A percentile compares a stretch with the other conserved stretches of the same genome.
phyloP scores from a whole-genome alignment of 768 basidiomycete species.

The Podaxis sp. region DNA sequence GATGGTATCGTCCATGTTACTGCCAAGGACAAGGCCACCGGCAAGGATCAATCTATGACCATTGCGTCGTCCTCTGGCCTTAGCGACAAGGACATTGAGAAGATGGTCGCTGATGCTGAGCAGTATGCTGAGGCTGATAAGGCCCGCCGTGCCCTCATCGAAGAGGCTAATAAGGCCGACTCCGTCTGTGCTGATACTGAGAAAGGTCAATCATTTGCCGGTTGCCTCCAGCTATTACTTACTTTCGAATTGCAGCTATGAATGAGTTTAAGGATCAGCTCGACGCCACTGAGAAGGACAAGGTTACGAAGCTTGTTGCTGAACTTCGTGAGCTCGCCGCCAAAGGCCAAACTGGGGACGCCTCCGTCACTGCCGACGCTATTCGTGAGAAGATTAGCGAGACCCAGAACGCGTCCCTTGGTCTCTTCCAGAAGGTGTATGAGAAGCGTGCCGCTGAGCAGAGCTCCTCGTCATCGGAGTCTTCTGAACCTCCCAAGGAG shows the following conservation, averaged over 20 bases:
- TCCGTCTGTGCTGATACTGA: slow-evolving; percentile 93
- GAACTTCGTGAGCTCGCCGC: slow-evolving; percentile 88
- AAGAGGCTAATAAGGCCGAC: slow-evolving; percentile 96
- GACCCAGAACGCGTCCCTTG: slow-evolving; percentile 92
- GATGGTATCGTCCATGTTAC: slow-evolving; percentile 97
- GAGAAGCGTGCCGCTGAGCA: slow-evolving; percentile 84
- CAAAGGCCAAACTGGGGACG: slow-evolving; percentile 89
- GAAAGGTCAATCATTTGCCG: slow-evolving; percentile 60
- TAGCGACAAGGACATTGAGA: slow-evolving; percentile 94
- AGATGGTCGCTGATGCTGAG: slow-evolving; percentile 95
- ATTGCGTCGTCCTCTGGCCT: slow-evolving; percentile 97
- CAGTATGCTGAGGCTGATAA: slow-evolving; percentile 93
- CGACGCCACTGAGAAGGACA: slow-evolving; percentile 89
- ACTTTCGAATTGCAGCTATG: slow-evolving; percentile 59
- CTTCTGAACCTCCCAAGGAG: slow-evolving; percentile 49
- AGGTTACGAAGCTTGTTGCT: slow-evolving; percentile 81
- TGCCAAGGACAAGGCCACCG: slow-evolving; percentile 92
- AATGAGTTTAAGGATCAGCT: slow-evolving; percentile 98
- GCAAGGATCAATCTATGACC: slow-evolving; percentile 93
- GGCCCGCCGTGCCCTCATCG: slow-evolving; percentile 82
- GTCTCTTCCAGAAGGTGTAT: slow-evolving; percentile 97
- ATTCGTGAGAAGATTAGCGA: slow-evolving; percentile 94
- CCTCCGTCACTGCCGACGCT: slow-evolving; percentile 74
- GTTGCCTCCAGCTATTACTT: background rate
- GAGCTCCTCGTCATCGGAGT: slow-evolving; percentile 44